Percentiles rank a stretch among this genome's conserved stretches.
These are phyloP conservation scores for Exophiala dermatitidis DNA, from an alignment of 2,329 filamentous ascomycete genomes.

Conservation along the genomic window DNA sequence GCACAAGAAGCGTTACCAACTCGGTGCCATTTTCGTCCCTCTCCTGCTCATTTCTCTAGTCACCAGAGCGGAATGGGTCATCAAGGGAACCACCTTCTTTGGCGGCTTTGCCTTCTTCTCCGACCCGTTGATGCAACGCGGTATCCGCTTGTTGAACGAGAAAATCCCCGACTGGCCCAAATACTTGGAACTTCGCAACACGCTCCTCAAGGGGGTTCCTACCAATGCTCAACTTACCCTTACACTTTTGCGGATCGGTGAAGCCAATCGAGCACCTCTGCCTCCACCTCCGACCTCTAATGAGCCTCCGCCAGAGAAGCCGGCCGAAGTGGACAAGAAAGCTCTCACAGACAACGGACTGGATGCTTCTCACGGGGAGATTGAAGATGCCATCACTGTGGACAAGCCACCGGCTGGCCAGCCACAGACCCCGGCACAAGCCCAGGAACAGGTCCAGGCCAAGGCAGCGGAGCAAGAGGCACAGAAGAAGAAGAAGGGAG, in stretches of 20 bases:
- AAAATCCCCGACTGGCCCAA: slow-evolving; percentile 66
- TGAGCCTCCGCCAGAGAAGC: slow-evolving; percentile 43
- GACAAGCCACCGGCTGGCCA: slow-evolving; percentile 39
- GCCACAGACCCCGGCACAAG: no score
- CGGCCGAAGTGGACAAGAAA: slow-evolving; percentile 47
- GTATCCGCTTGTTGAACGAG: slow-evolving; percentile 44
- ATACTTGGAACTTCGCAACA: slow-evolving; percentile 63
- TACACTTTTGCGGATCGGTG: slow-evolving; percentile 72
- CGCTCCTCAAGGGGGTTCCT: slow-evolving; percentile 70
- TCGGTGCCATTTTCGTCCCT: slow-evolving; percentile 49
- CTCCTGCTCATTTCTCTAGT: slow-evolving; percentile 49
- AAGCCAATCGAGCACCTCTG: slow-evolving; percentile 70
- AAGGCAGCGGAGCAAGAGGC: slow-evolving; percentile 26
- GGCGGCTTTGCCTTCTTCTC: slow-evolving; percentile 74
- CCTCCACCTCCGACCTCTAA: slow-evolving; percentile 51
- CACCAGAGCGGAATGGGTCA: slow-evolving; percentile 51
- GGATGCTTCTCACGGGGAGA: slow-evolving; percentile 57
- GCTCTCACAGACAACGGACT: slow-evolving; percentile 50
- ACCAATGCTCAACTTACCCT: slow-evolving; percentile 80
- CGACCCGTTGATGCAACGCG: slow-evolving; percentile 61
- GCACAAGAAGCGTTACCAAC: slow-evolving; percentile 46
- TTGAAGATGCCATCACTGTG: slow-evolving; percentile 54
- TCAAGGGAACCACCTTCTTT: slow-evolving; percentile 60
- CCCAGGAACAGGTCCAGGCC: slow-evolving; percentile 29
- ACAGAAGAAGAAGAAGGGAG: slow-evolving; percentile 36